Percentiles rank a stretch among this genome's conserved stretches.
Evolutionary conservation across 352 stramenopile genomes (phyloP).

Genomic region (Globisporangium uncinulatum): DNA sequence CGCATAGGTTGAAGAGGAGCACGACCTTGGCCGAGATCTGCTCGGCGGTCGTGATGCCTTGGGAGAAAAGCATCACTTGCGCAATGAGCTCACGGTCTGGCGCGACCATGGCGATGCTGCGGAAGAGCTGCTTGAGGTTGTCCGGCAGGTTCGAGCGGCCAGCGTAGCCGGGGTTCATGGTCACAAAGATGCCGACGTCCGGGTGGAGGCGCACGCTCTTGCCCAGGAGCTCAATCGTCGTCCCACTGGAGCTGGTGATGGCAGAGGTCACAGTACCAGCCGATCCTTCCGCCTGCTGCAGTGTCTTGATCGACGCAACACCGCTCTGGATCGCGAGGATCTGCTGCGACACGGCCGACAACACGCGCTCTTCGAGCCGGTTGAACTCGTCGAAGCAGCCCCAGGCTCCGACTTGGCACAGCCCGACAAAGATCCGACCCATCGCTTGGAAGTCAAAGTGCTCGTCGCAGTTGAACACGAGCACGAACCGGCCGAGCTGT

Average conservation of each 20-base stretch:
- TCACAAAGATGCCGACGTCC: slow-evolving; percentile 99
- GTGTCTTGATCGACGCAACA: slow-evolving; percentile 83
- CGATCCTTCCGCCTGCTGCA: slow-evolving; percentile 29
- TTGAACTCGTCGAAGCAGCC: slow-evolving; percentile 99
- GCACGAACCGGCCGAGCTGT: slow-evolving; percentile 97
- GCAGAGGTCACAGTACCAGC: slow-evolving; percentile 13
- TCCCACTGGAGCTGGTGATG: slow-evolving; percentile 14
- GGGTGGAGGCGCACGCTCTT: slow-evolving; percentile 94
- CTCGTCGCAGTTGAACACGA: slow-evolving; percentile 99
- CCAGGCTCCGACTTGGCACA: slow-evolving; percentile 99
- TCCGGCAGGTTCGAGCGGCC: slow-evolving; percentile 96
- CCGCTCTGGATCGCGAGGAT: slow-evolving; percentile 99
- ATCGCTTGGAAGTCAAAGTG: slow-evolving; percentile 99
- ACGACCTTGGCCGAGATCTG: slow-evolving; percentile 96
- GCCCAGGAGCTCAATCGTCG: slow-evolving; percentile 94
- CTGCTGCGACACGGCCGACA: slow-evolving; percentile 99
- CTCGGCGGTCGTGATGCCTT: slow-evolving; percentile 98
- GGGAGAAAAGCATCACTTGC: slow-evolving; percentile 99
- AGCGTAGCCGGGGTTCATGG: slow-evolving; percentile 99
- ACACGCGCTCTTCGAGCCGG: slow-evolving; percentile 97
- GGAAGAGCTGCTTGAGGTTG: slow-evolving; percentile 99
- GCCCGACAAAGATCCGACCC: slow-evolving; percentile 98
- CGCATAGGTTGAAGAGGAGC: slow-evolving; percentile 97
- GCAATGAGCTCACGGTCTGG: slow-evolving; percentile 99
- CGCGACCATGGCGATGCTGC: slow-evolving; percentile 99